Evolutionary conservation across 1,284 basidiomycete species (phyloP), one percentile per base, ranked within the genome.

Genomic region (Spongiforma sp.): DNA sequence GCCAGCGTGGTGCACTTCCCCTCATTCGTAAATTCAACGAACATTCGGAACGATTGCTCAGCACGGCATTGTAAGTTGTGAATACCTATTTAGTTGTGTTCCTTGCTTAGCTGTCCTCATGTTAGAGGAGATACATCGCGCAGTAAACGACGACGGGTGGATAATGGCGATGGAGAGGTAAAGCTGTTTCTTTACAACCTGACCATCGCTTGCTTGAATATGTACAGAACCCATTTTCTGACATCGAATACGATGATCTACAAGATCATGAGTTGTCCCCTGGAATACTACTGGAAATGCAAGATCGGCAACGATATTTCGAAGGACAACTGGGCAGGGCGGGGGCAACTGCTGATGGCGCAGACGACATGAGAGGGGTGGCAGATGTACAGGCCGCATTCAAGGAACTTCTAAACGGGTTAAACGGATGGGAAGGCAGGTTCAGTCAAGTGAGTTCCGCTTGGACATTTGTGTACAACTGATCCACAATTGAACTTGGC

Each of bases 11-110:
- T 28, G 92, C 93, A 24, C 78, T 99, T 43, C 98, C 98, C 0
- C 84, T 99, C 37, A 98, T 99, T 71, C 86, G 98, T 50, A 92
- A 97, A 71, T 99, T 99, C 81, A 99, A 99, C 74, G 95, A 98
- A 73, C 98, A 99, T 78, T 97, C 95, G 1, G 93, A 96, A 71
- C 84, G 95, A 67, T 80, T 99, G 19, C 82, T 99, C 33, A 91
- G 92, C 63, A 86, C 91, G 53, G 88, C 90, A 8, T 72, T 93
- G 91, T 90, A 73, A 70, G 89, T 79, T 26, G 5, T 32, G 9
- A 15, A 9, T 36, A 5, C 2, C 36, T 26, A 24, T 33, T 37
- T 57, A 1, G 55, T 11, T 53, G 21, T 37, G 12, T 46, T 48
- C 28, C n/a, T 58, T 50, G n/a, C 39, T 57, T 10, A 56, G 19